A percentile compares a stretch with the other conserved stretches of the same genome.
These are phyloP conservation scores for Stylonectria norvegica DNA, from an alignment of 2,329 filamentous ascomycete genomes.

Conservation along the genomic window DNA sequence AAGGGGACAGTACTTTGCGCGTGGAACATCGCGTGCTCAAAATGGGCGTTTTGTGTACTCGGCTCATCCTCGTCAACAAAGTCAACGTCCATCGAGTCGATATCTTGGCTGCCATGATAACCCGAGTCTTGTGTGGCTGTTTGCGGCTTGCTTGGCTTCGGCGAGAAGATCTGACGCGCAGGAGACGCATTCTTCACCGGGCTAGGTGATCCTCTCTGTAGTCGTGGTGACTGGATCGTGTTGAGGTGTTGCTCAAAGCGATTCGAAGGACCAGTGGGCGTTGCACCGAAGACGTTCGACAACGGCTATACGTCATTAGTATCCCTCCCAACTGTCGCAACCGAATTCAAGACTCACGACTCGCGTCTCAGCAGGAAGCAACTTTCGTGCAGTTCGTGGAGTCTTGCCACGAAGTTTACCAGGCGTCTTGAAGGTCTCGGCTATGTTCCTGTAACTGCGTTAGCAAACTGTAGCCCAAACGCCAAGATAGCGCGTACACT, in stretches of 20 bases:
- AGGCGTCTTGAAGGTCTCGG: conserved; percentile 94
- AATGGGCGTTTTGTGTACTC: conserved; percentile 6
- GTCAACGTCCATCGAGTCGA: conserved; percentile 25
- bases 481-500: conserved; percentile 54
- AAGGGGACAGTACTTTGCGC: conserved; percentile 14
- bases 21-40: conserved; percentile 18
- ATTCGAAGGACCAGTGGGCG: conserved; percentile 51
- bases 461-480: conserved; percentile 7
- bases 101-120: conserved; percentile 64
- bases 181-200: conserved; percentile 34
- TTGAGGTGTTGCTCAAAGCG: conserved; percentile 49
- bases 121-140: conserved; percentile 56
- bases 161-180: conserved; percentile 31
- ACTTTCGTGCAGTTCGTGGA: conserved; percentile 66
- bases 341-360: conserved; percentile 50
- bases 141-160: conserved; percentile 25
- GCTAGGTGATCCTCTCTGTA: conserved; percentile 44
- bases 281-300: conserved; percentile 56
- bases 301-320: conserved; percentile 49
- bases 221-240: conserved; percentile 53
- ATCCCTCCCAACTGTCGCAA: background rate
- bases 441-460: conserved; percentile 64
- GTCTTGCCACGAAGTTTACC: conserved; percentile 81
- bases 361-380: conserved; percentile 54
- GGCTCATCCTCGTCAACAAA: conserved; percentile 16